Evolutionary conservation across 208 protist genomes (phyloP), one percentile per base, ranked within the genome.

Genomic region (Leishmania major): DNA sequence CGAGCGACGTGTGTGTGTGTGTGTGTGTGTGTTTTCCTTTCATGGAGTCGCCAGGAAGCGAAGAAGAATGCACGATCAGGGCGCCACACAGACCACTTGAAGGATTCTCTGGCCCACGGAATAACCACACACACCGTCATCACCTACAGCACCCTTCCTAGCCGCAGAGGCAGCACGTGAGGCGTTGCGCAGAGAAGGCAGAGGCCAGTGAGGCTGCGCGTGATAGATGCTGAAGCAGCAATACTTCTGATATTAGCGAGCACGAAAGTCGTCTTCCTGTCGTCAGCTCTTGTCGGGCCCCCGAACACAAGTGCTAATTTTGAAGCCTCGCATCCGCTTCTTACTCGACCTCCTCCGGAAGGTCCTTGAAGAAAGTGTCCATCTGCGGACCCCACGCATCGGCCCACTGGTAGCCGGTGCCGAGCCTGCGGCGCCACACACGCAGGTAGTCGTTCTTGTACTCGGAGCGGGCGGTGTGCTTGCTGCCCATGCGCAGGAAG

Each of bases 331-430:
- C 47, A 35, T 19, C 72, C 3, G 8, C 55, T 78, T 79, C 73
- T 82, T 95, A 90, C 79, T 95, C 87, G 67, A 94, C 93, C 35
- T 86, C 85, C 80, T 93, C 90, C 25, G 94, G 94, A 45, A 97
- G 90, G 83, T 96, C 92, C 85, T 90, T 90, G 86, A 87, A 97
- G 75, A 97, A 25, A 51, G 90, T 95, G 81, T 91, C 88, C 82
- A 94, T 94, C 85, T 94, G 84, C 71, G 90, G 90, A 75, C 94
- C 94, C 92, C 92, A 96, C 31, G 91, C 94, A 77, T 97, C 94
- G 78, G 94, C 80, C 94, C 94, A 97, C 90, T 96, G 83, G 89
- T 97, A 97, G 84, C 94, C 94, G 35, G 90, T 95, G 87, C 94
- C 94, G 69, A 97, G 85, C 84, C 95, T 96, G 84, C 92, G 90